Percentiles rank a stretch among this genome's conserved stretches.
Evolutionary conservation across 352 stramenopile genomes (phyloP).

Genomic region (Pythium brachiatum): DNA sequence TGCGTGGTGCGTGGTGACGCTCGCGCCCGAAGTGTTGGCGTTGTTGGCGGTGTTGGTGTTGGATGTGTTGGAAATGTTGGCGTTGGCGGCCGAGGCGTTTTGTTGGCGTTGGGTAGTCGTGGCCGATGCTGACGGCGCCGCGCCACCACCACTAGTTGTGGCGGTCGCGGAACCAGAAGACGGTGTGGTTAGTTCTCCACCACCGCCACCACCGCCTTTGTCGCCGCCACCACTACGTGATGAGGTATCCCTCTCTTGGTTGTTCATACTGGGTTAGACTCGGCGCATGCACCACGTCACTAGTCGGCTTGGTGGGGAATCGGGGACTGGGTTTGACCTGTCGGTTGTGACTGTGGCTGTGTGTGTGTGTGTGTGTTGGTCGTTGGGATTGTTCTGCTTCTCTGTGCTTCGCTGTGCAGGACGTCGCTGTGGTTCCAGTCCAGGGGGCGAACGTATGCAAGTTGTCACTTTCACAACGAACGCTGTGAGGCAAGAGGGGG

Average conservation of each 20-base stretch:
- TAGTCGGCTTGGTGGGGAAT: background rate
- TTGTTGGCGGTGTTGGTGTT: background rate
- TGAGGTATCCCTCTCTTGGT: slow-evolving; percentile 1
- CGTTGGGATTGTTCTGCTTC: slow-evolving; percentile 1
- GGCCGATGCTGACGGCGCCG: slow-evolving; percentile 17
- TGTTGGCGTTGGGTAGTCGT: slow-evolving; percentile 17
- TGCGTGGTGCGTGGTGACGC: background rate
- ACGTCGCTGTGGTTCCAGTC: background rate
- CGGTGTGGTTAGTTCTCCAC: background rate
- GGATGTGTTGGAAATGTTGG: background rate
- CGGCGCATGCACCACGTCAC: background rate
- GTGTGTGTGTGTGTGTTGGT: background rate
- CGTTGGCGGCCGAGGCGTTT: background rate
- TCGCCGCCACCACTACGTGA: background rate
- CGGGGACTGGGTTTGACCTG: too few species aligned
- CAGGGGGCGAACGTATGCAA: slow-evolving; percentile 18
- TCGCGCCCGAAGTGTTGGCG: background rate
- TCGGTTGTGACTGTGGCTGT: too few species aligned
- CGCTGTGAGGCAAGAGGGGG: slow-evolving; percentile 9
- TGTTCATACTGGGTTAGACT: slow-evolving; percentile 9
- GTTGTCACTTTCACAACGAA: slow-evolving; percentile 29
- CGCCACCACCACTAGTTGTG: background rate
- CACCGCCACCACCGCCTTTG: background rate
- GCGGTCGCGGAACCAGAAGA: slow-evolving; percentile 20
- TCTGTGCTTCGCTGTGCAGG: background rate